Evolutionary conservation across 768 basidiomycete species (phyloP).

Genomic region (Amanita pseudoporphyria): DNA sequence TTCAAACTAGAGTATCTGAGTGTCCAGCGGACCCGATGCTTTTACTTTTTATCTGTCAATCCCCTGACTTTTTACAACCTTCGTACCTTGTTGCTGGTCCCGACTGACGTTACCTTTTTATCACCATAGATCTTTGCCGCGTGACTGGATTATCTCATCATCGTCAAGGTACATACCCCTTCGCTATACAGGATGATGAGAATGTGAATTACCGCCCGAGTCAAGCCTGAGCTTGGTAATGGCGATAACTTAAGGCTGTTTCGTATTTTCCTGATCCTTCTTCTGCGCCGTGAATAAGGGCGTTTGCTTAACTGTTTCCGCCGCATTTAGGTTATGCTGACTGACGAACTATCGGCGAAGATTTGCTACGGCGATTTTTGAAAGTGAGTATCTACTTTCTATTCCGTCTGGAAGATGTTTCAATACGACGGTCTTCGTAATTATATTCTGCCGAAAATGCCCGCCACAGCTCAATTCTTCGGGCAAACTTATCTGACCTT

Average conservation of each 20-base stretch:
- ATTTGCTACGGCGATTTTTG: neutral
- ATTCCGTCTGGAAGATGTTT: constrained; percentile 45
- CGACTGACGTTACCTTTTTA: neutral
- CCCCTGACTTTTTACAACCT: constrained; percentile 38
- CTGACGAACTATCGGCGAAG: neutral
- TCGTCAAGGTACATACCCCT: constrained; percentile 25
- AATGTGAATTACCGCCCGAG: constrained; percentile 86
- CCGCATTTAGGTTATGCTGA: neutral
- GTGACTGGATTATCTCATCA: neutral
- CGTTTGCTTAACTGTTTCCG: neutral
- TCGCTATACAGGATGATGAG: constrained; percentile 36
- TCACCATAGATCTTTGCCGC: neutral
- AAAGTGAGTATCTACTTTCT: constrained; percentile 24
- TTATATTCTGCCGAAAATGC: constrained; percentile 70
- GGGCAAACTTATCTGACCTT: constrained; percentile 73
- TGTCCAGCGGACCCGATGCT: constrained; percentile 55
- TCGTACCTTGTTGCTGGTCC: neutral
- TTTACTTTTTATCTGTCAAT: constrained; percentile 44
- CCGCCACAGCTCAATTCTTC: constrained; percentile 84
- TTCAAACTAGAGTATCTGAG: constrained; percentile 96
- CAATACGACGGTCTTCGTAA: constrained; percentile 95
- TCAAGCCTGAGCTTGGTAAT: constrained; percentile 25
- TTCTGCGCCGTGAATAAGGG: neutral
- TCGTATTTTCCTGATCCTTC: constrained; percentile 23
- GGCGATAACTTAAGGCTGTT: constrained; percentile 82